Evolutionary conservation across 1,284 basidiomycete species (phyloP), one percentile per base, ranked within the genome.

Genomic region (Phylloboletellus chloephorus): DNA sequence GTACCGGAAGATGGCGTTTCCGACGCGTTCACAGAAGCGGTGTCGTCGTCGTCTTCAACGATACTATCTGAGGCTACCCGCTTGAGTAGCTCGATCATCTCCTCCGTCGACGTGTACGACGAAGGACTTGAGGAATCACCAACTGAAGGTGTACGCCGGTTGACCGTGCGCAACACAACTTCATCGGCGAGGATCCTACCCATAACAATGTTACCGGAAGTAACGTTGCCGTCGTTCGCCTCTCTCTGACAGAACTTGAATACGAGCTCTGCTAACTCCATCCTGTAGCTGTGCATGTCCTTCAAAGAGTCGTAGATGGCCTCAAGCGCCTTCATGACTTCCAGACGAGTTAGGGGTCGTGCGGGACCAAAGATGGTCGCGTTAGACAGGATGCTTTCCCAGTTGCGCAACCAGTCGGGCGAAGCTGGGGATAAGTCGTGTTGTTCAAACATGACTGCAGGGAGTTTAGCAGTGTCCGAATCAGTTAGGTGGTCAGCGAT

Each of bases 101-200:
- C 55, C 24, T 43, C 39, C 15, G 66, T 52, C 2, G 53, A 44
- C 10, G 52, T 48, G 34, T 58, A 61, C 6, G 46, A 44, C 13
- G 52, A 51, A 10, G 54, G 43, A 24, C 46, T 53, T 5, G 63
- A 58, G n/a, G 54, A 48, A 4, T 52, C 45, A 23, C 52, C 48
- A 15, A 39, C 32, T 9, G 54, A 50, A 8, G 45, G 47, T 10
- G 30, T 60, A 54, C 52, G 76, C 71, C 9, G 37, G 40, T 47
- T 57, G 39, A 68, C 66, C n/a, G 64, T 64, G 24, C 73, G 68
- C 36, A 74, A 52, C 6, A 79, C 76, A 12, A 76, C 63, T 55
- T 82, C 79, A 39, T 82, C 77, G 4, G 73, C 77, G 3, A 86
- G 62, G 37, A 85, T 71, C 33, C 68, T 71, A 76, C 81, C 85